These are phyloP conservation scores for Rubus parviflorus DNA, from an alignment of 306 rosid genomes.

Conservation along the genomic window DNA sequence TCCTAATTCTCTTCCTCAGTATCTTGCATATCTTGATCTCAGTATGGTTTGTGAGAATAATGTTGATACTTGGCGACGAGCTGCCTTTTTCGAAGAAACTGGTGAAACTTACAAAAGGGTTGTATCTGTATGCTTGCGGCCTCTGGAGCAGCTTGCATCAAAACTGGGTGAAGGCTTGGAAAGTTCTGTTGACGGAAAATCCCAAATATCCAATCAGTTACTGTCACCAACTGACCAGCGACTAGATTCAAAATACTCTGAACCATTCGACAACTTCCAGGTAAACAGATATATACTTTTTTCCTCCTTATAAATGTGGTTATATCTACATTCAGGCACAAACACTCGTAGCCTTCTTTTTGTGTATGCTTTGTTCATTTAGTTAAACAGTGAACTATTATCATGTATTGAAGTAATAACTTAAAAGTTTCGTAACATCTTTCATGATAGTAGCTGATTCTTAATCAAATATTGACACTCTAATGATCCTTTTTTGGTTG, in stretches of 20 bases:
- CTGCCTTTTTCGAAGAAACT: slow-evolving; percentile 94
- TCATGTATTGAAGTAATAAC: too few relatives aligned
- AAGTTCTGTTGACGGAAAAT: slow-evolving; percentile 47
- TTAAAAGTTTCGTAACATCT: too few relatives aligned
- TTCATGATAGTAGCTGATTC: too few relatives aligned
- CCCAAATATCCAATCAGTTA: slow-evolving; percentile 65
- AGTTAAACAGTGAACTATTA: too few relatives aligned
- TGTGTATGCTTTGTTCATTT: neutral
- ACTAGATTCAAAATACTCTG: slow-evolving; percentile 46
- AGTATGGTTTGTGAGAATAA: slow-evolving; percentile 91
- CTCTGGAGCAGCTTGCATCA: slow-evolving; percentile 75
- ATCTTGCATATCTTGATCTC: slow-evolving; percentile 96
- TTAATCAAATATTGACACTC: too few relatives aligned
- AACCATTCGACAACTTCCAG: slow-evolving; percentile 72
- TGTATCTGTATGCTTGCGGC: slow-evolving; percentile 72
- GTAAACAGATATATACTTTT: slow-evolving; percentile 29
- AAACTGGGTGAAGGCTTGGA: slow-evolving; percentile 64
- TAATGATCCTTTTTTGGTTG: too few relatives aligned
- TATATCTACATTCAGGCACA: neutral
- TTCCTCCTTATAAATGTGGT: neutral
- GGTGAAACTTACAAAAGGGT: slow-evolving; percentile 92
- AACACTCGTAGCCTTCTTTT: neutral
- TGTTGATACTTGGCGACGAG: slow-evolving; percentile 91
- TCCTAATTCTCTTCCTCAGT: slow-evolving; percentile 75
- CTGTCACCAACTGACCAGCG: slow-evolving; percentile 59